phyloP scores from a whole-genome alignment of 2,329 filamentous ascomycete species.

The Lecanosticta acicola region DNA sequence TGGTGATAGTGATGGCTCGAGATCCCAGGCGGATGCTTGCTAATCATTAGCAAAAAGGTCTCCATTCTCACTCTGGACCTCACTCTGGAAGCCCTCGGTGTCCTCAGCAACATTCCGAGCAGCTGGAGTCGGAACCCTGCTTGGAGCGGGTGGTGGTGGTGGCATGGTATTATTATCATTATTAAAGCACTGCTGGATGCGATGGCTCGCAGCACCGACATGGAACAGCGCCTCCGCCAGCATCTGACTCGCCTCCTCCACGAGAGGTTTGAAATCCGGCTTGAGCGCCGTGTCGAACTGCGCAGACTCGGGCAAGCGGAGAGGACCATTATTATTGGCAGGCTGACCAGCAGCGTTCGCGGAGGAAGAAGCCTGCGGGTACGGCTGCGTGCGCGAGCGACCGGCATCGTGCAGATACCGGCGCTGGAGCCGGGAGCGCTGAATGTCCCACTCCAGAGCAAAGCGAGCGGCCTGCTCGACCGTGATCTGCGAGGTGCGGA shows the following conservation, averaged over 20 bases:
- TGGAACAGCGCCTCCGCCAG: not conserved
- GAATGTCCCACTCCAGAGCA: not conserved
- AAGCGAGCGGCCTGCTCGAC: not conserved
- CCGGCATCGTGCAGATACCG: not conserved
- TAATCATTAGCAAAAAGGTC: not conserved
- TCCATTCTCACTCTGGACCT: constrained; percentile 4
- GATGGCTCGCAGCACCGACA: not conserved
- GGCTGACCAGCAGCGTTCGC: too few species aligned
- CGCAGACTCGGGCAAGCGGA: not conserved
- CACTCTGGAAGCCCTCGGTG: not conserved
- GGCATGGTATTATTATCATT: not conserved
- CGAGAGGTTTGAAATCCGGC: not conserved
- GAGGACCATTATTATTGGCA: too few species aligned
- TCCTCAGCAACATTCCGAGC: not conserved
- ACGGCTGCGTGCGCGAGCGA: not conserved
- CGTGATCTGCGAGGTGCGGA: not conserved
- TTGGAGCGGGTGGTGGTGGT: not conserved
- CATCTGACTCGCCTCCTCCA: not conserved
- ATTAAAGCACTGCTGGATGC: not conserved
- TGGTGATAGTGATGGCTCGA: not conserved
- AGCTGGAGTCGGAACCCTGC: too few species aligned
- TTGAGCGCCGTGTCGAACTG: not conserved
- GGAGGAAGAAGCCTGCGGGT: too few species aligned
- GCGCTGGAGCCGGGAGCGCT: not conserved
- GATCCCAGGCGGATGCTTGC: constrained; percentile 2